Evolutionary conservation across 2,329 filamentous ascomycete genomes (phyloP), one percentile per base, ranked within the genome.

Genomic region (Neonectria magnoliae): DNA sequence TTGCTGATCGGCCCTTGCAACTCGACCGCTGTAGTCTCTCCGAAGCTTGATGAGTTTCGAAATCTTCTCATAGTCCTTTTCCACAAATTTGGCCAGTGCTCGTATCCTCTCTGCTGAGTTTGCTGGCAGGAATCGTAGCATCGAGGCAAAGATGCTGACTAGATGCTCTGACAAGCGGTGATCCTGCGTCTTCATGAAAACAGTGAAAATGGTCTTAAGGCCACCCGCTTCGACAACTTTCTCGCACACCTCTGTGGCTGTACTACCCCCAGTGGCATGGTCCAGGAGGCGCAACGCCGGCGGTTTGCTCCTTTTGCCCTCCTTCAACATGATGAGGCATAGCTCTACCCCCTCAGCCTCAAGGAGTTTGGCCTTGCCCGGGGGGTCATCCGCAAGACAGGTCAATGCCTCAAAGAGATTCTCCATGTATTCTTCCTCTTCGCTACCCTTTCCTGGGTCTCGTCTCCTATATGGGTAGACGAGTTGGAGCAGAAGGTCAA

Each of bases 401-500:
- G 93, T 92, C 18, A 98, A 77, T 2, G 90, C 88, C 75, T 97
- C 94, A 77, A 99, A 99, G 1, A 98, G 76, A 70, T 99, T 97
- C 79, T 97, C 93, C 76, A 97, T 92, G 76, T 93, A 98, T 80
- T 99, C 96, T 76, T 97, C 94, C 78, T 98, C 96, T 55, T 96
- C 91, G 33, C 91, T 90, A 63, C 94, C 93, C 75, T 92, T 95
- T 53, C 90, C 87, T 0, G 96, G 96, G 75, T 99, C 94, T 53
- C 90, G 87, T 81, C 91, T 92, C 61, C 96, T 90, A 80, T 98
- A 99, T 1, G 90, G 83, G 1, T 94, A 93, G 0, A 97, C 87
- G 0, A 97, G 85, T 79, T 97, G 93, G 14, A 99, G 88, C 70
- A 97, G 83, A 3, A 86, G 78, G 73, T 99, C 95, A 8, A 96